Evolutionary conservation across 805 yeast genomes (phyloP).

Genomic region (Blastobotrys chiropterorum): DNA sequence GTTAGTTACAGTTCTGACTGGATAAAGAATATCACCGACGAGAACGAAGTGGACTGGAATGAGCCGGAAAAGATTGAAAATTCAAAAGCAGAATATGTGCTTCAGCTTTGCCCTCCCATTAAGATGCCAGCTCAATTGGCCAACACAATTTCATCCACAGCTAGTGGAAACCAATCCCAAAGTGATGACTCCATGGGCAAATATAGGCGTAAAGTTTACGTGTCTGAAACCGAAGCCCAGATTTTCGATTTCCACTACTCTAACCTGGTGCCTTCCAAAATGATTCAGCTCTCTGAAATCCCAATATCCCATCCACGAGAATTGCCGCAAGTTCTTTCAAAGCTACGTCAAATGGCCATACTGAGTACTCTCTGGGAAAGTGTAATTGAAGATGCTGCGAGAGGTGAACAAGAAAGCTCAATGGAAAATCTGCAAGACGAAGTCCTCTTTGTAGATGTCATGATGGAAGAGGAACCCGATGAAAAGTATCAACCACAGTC

Average conservation of each 20-base stretch:
- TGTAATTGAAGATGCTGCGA: neutral
- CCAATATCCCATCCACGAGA: conserved; percentile 27
- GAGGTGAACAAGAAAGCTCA: conserved; percentile 6
- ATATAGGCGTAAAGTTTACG: conserved; percentile 4
- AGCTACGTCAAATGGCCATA: conserved; percentile 13
- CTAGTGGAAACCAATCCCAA: too few relatives aligned
- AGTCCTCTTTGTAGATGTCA: conserved; percentile 19
- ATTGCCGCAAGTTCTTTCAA: conserved; percentile 21
- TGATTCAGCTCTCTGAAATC: conserved; percentile 23
- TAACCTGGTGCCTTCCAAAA: conserved; percentile 23
- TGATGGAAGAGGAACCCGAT: conserved; percentile 12
- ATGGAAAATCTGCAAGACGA: conserved; percentile 3
- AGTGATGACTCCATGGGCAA: conserved; percentile 11
- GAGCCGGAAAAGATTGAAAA: conserved; percentile 17
- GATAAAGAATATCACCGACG: conserved; percentile 15
- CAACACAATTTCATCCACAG: too few relatives aligned
- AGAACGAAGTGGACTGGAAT: conserved; percentile 21
- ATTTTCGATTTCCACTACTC: conserved; percentile 20
- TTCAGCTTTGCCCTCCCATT: conserved; percentile 33
- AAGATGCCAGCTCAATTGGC: conserved; percentile 19
- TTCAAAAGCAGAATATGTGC: conserved; percentile 27
- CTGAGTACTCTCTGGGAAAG: conserved; percentile 10
- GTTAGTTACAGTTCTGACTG: conserved; percentile 10
- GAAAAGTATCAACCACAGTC: neutral
- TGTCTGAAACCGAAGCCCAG: conserved; percentile 7